phyloP scores from a whole-genome alignment of 2,329 filamentous ascomycete genomes.

The Exserohilum turcica region DNA sequence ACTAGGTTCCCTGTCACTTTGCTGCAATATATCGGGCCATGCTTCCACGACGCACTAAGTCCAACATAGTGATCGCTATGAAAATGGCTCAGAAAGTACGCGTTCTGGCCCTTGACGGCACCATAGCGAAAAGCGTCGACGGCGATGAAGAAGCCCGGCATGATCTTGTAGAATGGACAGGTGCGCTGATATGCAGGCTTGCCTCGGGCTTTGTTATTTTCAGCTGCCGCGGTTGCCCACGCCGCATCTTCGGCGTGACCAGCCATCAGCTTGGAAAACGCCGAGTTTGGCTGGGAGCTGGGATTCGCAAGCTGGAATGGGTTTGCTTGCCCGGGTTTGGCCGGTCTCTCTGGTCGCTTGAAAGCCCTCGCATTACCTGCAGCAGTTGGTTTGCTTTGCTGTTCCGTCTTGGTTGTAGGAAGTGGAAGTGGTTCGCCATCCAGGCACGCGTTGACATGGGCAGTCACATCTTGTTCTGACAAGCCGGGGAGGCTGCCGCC shows the following conservation, averaged over 20 bases:
- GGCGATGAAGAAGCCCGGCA: conserved; percentile 88
- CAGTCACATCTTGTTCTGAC: conserved; percentile 67
- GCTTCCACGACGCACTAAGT: conserved; percentile 82
- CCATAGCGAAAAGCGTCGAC: conserved; percentile 97
- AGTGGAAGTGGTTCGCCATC: conserved; percentile 76
- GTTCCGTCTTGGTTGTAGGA: conserved; percentile 34
- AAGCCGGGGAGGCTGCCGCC: conserved; percentile 64
- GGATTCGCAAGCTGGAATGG: conserved; percentile 66
- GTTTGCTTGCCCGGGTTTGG: conserved; percentile 79
- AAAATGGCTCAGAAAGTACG: conserved; percentile 97
- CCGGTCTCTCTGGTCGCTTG: conserved; percentile 67
- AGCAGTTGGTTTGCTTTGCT: conserved; percentile 12
- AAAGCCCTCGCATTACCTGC: conserved; percentile 60
- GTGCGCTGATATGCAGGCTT: conserved; percentile 87
- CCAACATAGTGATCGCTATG: conserved; percentile 98
- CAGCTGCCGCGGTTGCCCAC: conserved; percentile 84
- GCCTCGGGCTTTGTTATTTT: conserved; percentile 77
- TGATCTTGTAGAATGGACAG: conserved; percentile 98
- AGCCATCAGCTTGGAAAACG: conserved; percentile 93
- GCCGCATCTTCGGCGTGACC: conserved; percentile 86
- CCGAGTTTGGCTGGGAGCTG: conserved; percentile 59
- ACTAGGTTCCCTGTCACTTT: conserved; percentile 89
- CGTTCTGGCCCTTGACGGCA: conserved; percentile 86
- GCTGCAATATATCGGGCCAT: conserved; percentile 97
- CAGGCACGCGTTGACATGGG: conserved; percentile 91